Evolutionary conservation across 139 green algal genomes (phyloP).

Genomic region (Microglena sp.): DNA sequence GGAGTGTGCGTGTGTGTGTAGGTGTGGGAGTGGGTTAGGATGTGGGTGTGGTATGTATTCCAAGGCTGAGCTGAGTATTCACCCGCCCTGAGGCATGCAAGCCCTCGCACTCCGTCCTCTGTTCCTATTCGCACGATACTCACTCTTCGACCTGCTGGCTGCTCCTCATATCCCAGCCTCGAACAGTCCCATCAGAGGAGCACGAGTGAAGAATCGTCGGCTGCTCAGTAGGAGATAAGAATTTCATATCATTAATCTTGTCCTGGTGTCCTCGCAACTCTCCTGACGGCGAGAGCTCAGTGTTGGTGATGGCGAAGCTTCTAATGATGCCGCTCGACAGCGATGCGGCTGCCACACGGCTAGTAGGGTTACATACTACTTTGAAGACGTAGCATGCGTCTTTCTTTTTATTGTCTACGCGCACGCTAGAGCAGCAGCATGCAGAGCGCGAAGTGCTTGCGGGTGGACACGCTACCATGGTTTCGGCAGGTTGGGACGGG

Average conservation of each 20-base stretch:
- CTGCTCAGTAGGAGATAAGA: slow-evolving; percentile 14
- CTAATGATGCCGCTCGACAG: slow-evolving; percentile 52
- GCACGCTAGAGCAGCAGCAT: slow-evolving; percentile 21
- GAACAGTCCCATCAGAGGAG: slow-evolving; percentile 45
- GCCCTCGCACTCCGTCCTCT: too few species aligned
- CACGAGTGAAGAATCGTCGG: slow-evolving; percentile 43
- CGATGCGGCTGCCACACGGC: slow-evolving; percentile 26
- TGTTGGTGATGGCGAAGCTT: slow-evolving; percentile 24
- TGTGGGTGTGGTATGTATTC: too few species aligned
- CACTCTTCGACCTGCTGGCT: neutral
- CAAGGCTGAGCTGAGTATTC: too few species aligned
- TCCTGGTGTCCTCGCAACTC: slow-evolving; percentile 37
- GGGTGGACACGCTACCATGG: too few species aligned
- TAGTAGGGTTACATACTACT: slow-evolving; percentile 11
- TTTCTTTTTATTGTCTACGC: slow-evolving; percentile 39
- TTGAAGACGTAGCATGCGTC: slow-evolving; percentile 61
- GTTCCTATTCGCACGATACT: neutral
- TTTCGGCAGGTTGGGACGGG: too few species aligned
- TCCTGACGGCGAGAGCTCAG: slow-evolving; percentile 30
- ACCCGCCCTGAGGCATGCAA: too few species aligned
- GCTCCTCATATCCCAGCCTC: slow-evolving; percentile 51
- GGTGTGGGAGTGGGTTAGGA: too few species aligned
- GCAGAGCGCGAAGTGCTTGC: neutral
- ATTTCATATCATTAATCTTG: slow-evolving; percentile 38
- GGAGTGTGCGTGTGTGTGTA: too few species aligned